A percentile compares a stretch with the other conserved stretches of the same genome.
These are phyloP conservation scores for Colletotrichum sidae DNA, from an alignment of 2,329 filamentous ascomycete genomes.

Conservation along the genomic window DNA sequence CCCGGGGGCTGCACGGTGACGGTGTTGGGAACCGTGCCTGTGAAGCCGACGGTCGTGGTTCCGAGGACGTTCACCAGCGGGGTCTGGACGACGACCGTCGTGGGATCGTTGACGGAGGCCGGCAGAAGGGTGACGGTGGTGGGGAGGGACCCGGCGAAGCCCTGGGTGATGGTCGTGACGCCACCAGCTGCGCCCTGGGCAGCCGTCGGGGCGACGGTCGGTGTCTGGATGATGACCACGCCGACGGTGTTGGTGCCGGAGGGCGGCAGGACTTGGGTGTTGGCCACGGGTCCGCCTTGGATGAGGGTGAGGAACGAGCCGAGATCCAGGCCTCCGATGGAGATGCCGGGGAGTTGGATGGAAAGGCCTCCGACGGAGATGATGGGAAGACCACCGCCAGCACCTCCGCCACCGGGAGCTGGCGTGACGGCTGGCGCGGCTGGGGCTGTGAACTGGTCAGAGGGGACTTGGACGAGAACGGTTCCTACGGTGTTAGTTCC, in stretches of 20 bases:
- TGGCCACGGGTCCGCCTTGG: slow-evolving; percentile 13
- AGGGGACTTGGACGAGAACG: neutral
- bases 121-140: slow-evolving; percentile 26
- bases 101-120: slow-evolving; percentile 14
- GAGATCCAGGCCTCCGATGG: slow-evolving; percentile 7
- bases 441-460: neutral
- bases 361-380: slow-evolving; percentile 6
- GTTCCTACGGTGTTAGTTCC: slow-evolving; percentile 1
- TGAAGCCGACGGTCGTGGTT: slow-evolving; percentile 27
- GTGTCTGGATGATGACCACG: slow-evolving; percentile 31
- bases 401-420: neutral
- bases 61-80: slow-evolving; percentile 14
- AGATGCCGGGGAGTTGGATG: slow-evolving; percentile 11
- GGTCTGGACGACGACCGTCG: slow-evolving; percentile 29
- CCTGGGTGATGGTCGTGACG: slow-evolving; percentile 26
- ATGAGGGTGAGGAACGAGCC: slow-evolving; percentile 18
- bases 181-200: slow-evolving; percentile 2
- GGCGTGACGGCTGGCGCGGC: neutral
- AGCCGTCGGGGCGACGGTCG: slow-evolving; percentile 20
- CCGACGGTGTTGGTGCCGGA: slow-evolving; percentile 29
- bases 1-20: slow-evolving; percentile 27
- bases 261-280: slow-evolving; percentile 17
- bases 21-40: slow-evolving; percentile 17
- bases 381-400: neutral
- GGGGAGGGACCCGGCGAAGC: slow-evolving; percentile 18